These are phyloP conservation scores for Lactarius psammicola DNA, from an alignment of 768 basidiomycete species.

Conservation along the genomic window DNA sequence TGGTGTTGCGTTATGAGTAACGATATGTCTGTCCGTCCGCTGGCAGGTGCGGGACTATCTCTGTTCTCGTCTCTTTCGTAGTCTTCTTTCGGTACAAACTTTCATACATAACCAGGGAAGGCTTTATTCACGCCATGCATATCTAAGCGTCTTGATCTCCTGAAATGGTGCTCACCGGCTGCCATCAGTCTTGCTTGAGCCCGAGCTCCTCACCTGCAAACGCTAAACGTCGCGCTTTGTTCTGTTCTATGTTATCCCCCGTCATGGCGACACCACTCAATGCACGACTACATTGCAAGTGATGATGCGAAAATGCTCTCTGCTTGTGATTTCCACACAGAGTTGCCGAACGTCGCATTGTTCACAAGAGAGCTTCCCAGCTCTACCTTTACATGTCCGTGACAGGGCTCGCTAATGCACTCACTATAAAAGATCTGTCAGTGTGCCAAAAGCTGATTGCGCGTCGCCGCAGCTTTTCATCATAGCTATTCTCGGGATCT, in stretches of 20 bases:
- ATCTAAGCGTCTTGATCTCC: background rate
- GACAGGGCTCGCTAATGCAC: background rate
- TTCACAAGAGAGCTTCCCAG: background rate
- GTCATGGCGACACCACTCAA: background rate
- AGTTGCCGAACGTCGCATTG: background rate
- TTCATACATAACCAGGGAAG: background rate
- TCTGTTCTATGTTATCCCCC: background rate
- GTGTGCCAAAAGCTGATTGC: background rate
- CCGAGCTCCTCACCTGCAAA: background rate
- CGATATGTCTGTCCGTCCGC: background rate
- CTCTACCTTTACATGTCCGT: background rate
- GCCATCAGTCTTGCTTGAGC: background rate
- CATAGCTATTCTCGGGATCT: slow-evolving; percentile 4
- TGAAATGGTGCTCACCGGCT: background rate
- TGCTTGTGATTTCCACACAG: background rate
- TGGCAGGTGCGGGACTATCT: slow-evolving; percentile 9
- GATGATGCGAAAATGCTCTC: background rate
- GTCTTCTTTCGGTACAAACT: background rate
- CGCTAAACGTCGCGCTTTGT: background rate
- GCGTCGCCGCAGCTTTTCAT: background rate
- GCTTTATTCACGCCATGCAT: background rate
- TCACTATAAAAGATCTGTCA: background rate
- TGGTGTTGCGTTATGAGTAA: slow-evolving; percentile 23
- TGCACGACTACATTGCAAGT: background rate
- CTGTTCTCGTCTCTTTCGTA: background rate